Percentiles rank a stretch among this genome's conserved stretches.
phyloP scores from a whole-genome alignment of 164 flowering plant species.

The Aristolochia californica region DNA sequence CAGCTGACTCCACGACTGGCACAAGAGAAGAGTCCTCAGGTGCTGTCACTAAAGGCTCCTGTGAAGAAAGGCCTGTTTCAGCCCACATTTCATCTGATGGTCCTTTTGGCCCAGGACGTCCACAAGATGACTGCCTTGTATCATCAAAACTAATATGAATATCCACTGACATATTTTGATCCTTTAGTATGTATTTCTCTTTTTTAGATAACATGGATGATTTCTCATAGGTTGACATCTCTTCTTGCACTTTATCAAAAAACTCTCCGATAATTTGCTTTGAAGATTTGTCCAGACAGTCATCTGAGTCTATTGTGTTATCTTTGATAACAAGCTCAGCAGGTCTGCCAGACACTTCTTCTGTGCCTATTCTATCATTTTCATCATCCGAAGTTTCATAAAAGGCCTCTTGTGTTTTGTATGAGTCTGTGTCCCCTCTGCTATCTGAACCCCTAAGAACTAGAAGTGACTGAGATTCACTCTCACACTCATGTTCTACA shows the following conservation, averaged over 20 bases:
- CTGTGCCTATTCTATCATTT: constrained; percentile 13
- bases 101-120: constrained; percentile 41
- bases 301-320: constrained; percentile 53
- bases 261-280: constrained; percentile 50
- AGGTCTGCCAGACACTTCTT: constrained; percentile 12
- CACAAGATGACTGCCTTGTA: constrained; percentile 32
- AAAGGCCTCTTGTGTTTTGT: constrained; percentile 16
- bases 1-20: background rate
- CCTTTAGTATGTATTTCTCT: constrained; percentile 10
- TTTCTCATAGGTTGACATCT: constrained; percentile 14
- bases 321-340: constrained; percentile 19
- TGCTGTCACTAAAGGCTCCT: constrained; percentile 24
- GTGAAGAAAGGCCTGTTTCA: constrained; percentile 34
- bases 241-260: constrained; percentile 40
- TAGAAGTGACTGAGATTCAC: background rate
- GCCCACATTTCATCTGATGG: constrained; percentile 80
- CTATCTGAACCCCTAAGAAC: constrained; percentile 16
- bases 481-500: background rate
- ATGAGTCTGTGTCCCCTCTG: constrained; percentile 6
- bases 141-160: constrained; percentile 10
- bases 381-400: constrained; percentile 19
- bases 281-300: constrained; percentile 42
- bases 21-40: constrained; percentile 13
- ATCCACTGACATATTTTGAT: background rate
- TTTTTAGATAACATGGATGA: constrained; percentile 6